phyloP scores from a whole-genome alignment of 495 filamentous ascomycete species.

The Aspergillus wentii region DNA sequence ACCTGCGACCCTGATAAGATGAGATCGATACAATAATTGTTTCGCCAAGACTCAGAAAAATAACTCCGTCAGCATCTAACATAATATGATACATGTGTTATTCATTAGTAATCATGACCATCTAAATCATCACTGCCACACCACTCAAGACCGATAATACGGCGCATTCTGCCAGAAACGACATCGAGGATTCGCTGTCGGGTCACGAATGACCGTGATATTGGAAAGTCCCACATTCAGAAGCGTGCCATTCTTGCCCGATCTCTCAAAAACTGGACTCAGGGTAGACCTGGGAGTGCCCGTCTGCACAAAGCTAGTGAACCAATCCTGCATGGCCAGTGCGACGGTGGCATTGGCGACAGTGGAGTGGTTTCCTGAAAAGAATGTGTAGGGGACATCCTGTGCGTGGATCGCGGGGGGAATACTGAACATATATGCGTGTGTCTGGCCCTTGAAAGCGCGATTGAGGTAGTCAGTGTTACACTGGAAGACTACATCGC shows the following conservation, averaged over 20 bases:
- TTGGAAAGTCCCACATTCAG: conserved; percentile 35
- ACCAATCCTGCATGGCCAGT: conserved; percentile 52
- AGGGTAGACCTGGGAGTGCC: conserved; percentile 39
- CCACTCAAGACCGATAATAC: background rate
- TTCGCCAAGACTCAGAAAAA: too few species aligned
- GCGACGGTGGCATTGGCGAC: conserved; percentile 41
- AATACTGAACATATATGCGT: conserved; percentile 57
- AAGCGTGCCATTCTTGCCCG: conserved; percentile 32
- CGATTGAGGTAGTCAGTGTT: conserved; percentile 53
- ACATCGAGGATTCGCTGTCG: conserved; percentile 40
- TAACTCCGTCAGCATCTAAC: too few species aligned
- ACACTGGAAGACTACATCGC: conserved; percentile 53
- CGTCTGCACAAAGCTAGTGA: conserved; percentile 49
- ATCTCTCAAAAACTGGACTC: conserved; percentile 34
- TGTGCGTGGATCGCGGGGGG: conserved; percentile 50
- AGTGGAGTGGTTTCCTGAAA: conserved; percentile 26
- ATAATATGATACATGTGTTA: too few species aligned
- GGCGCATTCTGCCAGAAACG: conserved; percentile 23
- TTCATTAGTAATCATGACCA: too few species aligned
- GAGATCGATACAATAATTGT: too few species aligned
- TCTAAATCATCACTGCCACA: too few species aligned
- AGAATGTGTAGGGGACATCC: conserved; percentile 58
- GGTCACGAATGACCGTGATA: conserved; percentile 38
- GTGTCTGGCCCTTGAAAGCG: conserved; percentile 47
- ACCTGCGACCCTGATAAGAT: too few species aligned